Percentiles rank a stretch among this genome's conserved stretches.
phyloP scores from a whole-genome alignment of 1,284 basidiomycete species.

The Malassezia nana region DNA sequence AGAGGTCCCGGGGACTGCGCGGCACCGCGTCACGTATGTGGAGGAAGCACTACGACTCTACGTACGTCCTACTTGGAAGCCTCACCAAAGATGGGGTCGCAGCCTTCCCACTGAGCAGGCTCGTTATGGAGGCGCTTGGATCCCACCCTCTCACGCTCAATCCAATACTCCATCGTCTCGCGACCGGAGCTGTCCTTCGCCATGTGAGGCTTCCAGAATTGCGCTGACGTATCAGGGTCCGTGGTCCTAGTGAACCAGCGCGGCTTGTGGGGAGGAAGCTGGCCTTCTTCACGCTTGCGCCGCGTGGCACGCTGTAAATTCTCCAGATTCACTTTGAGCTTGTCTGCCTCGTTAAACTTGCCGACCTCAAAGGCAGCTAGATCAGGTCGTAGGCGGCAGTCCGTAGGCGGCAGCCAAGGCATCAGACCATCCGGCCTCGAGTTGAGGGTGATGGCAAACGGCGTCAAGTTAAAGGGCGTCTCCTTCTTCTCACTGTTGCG shows the following conservation, averaged over 20 bases:
- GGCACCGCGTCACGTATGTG: neutral
- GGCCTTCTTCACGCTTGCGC: conserved; percentile 66
- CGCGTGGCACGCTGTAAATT: conserved; percentile 74
- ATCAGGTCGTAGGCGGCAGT: conserved; percentile 85
- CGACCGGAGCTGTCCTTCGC: neutral
- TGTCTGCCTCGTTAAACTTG: conserved; percentile 79
- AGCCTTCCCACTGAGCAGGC: conserved; percentile 20
- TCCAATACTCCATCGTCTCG: conserved; percentile 32
- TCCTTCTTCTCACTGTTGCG: conserved; percentile 65
- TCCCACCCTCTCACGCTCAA: conserved; percentile 26
- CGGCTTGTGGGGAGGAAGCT: conserved; percentile 63
- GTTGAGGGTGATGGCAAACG: conserved; percentile 87
- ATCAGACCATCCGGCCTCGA: conserved; percentile 62
- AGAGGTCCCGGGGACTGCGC: neutral
- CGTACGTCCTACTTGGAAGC: neutral
- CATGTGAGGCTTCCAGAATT: conserved; percentile 31
- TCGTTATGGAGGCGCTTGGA: conserved; percentile 15
- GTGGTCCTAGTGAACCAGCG: conserved; percentile 51
- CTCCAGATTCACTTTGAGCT: conserved; percentile 74
- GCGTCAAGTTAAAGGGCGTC: conserved; percentile 64
- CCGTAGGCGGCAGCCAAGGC: conserved; percentile 73
- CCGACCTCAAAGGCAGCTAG: conserved; percentile 89
- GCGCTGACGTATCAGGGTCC: conserved; percentile 36
- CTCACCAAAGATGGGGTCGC: conserved; percentile 15
- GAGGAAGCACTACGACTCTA: neutral